Evolutionary conservation across 495 filamentous ascomycete species (phyloP).

Genomic region (Aspergillus funiculosus): DNA sequence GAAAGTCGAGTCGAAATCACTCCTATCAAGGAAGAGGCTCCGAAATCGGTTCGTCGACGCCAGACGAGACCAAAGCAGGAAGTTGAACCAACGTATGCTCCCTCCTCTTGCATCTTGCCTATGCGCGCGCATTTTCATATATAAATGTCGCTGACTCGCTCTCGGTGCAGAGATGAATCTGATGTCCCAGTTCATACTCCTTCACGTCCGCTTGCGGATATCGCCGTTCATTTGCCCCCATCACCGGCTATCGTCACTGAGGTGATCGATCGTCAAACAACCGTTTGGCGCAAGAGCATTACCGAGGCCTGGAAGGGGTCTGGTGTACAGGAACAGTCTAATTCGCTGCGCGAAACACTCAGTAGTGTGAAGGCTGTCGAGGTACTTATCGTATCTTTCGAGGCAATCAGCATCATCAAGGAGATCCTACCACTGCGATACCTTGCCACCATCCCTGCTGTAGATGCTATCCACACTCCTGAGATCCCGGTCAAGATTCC

Average conservation of each 20-base stretch:
- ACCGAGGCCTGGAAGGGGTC: constrained; percentile 38
- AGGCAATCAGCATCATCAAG: constrained; percentile 45
- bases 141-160: too few relatives aligned
- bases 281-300: constrained; percentile 52
- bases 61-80: constrained; percentile 41
- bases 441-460: constrained; percentile 61
- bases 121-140: constrained; percentile 47
- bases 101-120: neutral
- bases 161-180: constrained; percentile 36
- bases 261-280: constrained; percentile 67
- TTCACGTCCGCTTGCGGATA: constrained; percentile 47
- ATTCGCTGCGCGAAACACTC: constrained; percentile 54
- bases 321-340: constrained; percentile 37
- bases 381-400: constrained; percentile 55
- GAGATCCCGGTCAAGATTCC: constrained; percentile 60
- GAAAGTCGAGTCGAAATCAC: constrained; percentile 37
- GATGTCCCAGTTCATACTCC: constrained; percentile 23
- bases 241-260: constrained; percentile 82
- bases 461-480: constrained; percentile 36
- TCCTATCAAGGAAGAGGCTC: constrained; percentile 29
- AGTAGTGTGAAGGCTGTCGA: constrained; percentile 65
- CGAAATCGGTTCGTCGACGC: constrained; percentile 28
- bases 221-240: constrained; percentile 52
- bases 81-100: constrained; percentile 37
- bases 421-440: constrained; percentile 56